Evolutionary conservation across 208 protist species (phyloP), one percentile per base, ranked within the genome.

Genomic region (Acanthamoeba pearcei): DNA sequence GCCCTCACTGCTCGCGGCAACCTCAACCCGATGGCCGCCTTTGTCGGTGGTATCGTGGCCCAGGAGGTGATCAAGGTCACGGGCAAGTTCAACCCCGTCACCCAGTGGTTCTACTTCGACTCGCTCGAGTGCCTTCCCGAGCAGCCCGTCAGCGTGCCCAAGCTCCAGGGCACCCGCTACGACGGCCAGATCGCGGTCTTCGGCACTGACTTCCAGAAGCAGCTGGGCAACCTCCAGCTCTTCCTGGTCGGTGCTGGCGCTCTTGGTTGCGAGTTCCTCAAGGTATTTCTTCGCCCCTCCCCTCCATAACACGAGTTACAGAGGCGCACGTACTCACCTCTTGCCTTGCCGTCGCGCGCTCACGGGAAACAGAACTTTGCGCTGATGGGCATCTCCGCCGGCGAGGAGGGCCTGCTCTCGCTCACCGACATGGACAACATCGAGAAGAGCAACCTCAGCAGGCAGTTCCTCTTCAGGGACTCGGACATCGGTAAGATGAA

Each of bases 401-500:
- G 95, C 46, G 9, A 82, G 32, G 94, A 96, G 1, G 96, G 97
- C 35, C 32, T 53, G 42, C 95, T 99, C 55, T 97, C 96, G 64
- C 98, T 99, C 57, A 99, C 99, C 10, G 99, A 99, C 97, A 99
- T 99, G 98, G 99, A 99, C 96, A 98, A 95, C 2, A 99, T 99
- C 96, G 99, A 99, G 96, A 99, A 99, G 97, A 99, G 98, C 93
- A 99, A 99, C 96, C 97, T 99, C 24, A 99, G 98, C 55, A 97
- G 99, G 42, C 99, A 99, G 98, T 99, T 99, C 96, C 97, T 99
- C 10, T 99, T 99, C 97, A 97, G 99, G 62, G 83, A 95, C 35
- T 32, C 49, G 17, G 68, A 91, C 62, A 95, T 95, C 51, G 74
- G 80, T 51, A 57, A 88, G 68, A 76, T 91, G 76, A 95, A 95